phyloP scores from a whole-genome alignment of 179 eudicot species.

The Gypsophila paniculata region DNA sequence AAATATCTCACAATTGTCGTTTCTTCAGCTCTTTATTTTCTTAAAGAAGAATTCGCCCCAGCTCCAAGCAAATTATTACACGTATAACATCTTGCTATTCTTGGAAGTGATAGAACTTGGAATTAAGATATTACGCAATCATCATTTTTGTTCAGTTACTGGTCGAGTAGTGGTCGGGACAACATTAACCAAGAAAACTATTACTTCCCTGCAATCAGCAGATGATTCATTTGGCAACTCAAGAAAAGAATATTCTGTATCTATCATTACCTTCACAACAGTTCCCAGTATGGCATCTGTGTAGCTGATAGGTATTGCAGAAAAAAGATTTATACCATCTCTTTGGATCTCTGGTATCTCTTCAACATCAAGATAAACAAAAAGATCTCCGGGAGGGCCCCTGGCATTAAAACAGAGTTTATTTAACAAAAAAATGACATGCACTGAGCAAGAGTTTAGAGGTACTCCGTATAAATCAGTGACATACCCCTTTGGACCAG shows the following conservation, averaged over 20 bases:
- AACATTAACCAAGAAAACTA: neutral
- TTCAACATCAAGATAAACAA: slow-evolving; percentile 78
- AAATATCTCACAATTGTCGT: neutral
- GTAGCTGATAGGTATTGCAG: slow-evolving; percentile 69
- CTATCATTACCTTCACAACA: slow-evolving; percentile 54
- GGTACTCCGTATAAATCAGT: slow-evolving; percentile 11
- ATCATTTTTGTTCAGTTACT: neutral
- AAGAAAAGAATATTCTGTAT: neutral
- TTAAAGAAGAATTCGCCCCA: neutral
- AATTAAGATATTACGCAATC: slow-evolving; percentile 1
- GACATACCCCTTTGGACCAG: slow-evolving; percentile 90
- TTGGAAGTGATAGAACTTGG: neutral
- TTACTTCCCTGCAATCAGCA: slow-evolving; percentile 5
- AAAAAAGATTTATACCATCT: slow-evolving; percentile 86
- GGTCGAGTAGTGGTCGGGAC: neutral
- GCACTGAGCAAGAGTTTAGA: neutral
- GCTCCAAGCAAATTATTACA: neutral
- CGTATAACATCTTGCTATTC: neutral
- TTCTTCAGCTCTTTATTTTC: neutral
- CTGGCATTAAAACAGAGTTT: slow-evolving; percentile 35
- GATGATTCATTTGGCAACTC: neutral
- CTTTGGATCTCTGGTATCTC: slow-evolving; percentile 96
- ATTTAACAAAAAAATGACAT: slow-evolving; percentile 10
- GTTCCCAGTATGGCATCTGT: slow-evolving; percentile 92
- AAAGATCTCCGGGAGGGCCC: slow-evolving; percentile 96